Evolutionary conservation across 352 stramenopile species (phyloP).

Genomic region (Phytopythium sindhum): DNA sequence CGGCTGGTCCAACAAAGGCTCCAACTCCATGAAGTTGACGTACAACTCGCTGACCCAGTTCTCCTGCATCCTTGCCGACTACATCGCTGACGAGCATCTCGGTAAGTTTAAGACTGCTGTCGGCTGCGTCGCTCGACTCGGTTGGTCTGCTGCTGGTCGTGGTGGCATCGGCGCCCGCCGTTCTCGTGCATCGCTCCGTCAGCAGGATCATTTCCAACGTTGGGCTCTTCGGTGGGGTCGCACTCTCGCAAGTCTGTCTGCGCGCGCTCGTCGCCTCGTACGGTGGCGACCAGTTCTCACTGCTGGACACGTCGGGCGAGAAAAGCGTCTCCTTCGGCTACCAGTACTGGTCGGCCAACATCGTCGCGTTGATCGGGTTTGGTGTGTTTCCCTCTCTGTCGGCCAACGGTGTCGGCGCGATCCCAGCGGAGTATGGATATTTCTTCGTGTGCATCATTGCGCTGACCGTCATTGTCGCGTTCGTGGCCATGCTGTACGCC

Average conservation of each 20-base stretch:
- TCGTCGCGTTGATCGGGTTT: constrained; percentile 71
- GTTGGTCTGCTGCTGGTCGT: constrained; percentile 48
- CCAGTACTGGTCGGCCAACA: constrained; percentile 81
- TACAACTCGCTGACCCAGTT: constrained; percentile 67
- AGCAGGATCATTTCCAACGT: constrained; percentile 47
- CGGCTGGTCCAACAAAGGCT: constrained; percentile 53
- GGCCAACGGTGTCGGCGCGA: constrained; percentile 57
- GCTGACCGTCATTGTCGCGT: constrained; percentile 32
- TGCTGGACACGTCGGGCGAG: constrained; percentile 28
- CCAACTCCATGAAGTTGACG: constrained; percentile 57
- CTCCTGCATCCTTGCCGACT: constrained; percentile 47
- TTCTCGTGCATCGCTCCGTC: constrained; percentile 23
- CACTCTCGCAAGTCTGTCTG: constrained; percentile 43
- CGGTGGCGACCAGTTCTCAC: constrained; percentile 62
- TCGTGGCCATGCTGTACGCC: constrained; percentile 36
- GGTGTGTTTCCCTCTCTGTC: constrained; percentile 70
- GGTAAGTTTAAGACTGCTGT: constrained; percentile 34
- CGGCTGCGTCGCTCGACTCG: constrained; percentile 25
- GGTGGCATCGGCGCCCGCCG: constrained; percentile 35
- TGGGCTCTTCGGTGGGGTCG: constrained; percentile 49
- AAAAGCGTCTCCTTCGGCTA: constrained; percentile 73
- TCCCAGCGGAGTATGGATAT: constrained; percentile 65
- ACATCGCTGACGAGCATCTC: constrained; percentile 56
- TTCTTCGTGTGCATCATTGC: constrained; percentile 69
- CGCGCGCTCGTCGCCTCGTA: constrained; percentile 58